Evolutionary conservation across 2,329 filamentous ascomycete genomes (phyloP), one percentile per base, ranked within the genome.

Genomic region (Aureobasidium sp.): DNA sequence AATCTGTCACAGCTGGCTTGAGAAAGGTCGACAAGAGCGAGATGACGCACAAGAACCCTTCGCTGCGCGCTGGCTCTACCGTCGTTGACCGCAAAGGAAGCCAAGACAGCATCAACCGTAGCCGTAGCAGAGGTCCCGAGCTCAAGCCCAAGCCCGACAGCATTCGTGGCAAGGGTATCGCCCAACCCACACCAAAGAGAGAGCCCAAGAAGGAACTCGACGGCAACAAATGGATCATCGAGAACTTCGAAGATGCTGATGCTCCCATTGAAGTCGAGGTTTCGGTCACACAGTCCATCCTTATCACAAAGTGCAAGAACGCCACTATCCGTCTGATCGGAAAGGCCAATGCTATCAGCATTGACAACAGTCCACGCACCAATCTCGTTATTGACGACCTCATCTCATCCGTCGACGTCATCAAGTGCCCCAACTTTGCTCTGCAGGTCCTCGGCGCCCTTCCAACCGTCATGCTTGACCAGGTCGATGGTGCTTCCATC

Each of bases 11-110:
- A 4, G 86, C 90, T 66, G 87, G 89, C 36, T 81, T 99, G 39
- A 88, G 89, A 67, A 99, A 97, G 79, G 94, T 99, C 54, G 93
- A 97, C 77, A 88, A 87, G 72, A 94, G 89, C 59, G 82, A 97
- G 75, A 97, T 97, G 93, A 99, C 94, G 63, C 94, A 99, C 78
- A 97, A 97, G 80, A 99, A 99, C 76, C 94, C 94, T 14, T 85
- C 86, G 10, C 80, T 99, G 62, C 87, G 94, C 65, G 83, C 89
- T 29, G 80, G 80, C 64, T 88, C 89, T 13, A 82, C 84, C 2
- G 90, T 93, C 3, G 81, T 89, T 1, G 80, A 80, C 62, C 77
- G 82, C 62, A 81, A 80, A 59, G 77, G 79, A 27, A 81, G 80
- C 63, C 78, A 79, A 44, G 74, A 76, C 13, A 80, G 81, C 7